These are phyloP conservation scores for Cyclospora cayetanensis DNA, from an alignment of 169 alveolate species.

Conservation along the genomic window DNA sequence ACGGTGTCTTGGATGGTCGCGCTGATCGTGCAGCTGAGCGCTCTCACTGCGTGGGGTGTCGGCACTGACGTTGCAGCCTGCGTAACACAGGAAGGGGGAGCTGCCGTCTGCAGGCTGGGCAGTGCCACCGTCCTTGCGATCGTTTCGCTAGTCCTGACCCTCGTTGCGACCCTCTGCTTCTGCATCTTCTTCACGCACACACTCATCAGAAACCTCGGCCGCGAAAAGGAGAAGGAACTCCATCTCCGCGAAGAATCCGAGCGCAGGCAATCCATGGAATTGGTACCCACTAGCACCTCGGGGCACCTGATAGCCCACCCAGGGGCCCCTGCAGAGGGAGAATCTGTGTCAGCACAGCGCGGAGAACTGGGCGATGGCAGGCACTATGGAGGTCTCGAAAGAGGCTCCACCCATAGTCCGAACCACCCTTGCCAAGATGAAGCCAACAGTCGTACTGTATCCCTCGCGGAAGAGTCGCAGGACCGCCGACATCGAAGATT, in stretches of 20 bases:
- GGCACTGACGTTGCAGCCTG: constrained; percentile 53
- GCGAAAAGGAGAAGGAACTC: not conserved
- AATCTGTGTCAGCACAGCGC: too few species aligned
- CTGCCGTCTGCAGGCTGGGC: not conserved
- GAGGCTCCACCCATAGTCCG: too few species aligned
- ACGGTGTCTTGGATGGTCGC: constrained; percentile 13
- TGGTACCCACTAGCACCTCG: too few species aligned
- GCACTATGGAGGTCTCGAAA: too few species aligned
- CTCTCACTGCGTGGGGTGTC: constrained; percentile 31
- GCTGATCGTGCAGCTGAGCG: constrained; percentile 27
- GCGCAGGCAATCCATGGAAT: too few species aligned
- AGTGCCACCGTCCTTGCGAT: constrained; percentile 10
- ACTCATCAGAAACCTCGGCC: not conserved
- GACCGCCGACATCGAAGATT: too few species aligned
- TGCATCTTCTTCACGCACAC: constrained; percentile 28
- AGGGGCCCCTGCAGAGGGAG: too few species aligned
- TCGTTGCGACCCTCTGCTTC: not conserved
- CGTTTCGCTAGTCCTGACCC: constrained; percentile 7
- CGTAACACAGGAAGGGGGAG: not conserved
- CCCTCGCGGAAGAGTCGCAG: too few species aligned
- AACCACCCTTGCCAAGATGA: too few species aligned
- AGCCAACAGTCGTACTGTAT: too few species aligned
- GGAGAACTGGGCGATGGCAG: too few species aligned
- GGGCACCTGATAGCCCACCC: too few species aligned
- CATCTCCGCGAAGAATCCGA: not conserved